A percentile compares a stretch with the other conserved stretches of the same genome.
These are phyloP conservation scores for Venturia asperata DNA, from an alignment of 2,329 filamentous ascomycete species.

Conservation along the genomic window DNA sequence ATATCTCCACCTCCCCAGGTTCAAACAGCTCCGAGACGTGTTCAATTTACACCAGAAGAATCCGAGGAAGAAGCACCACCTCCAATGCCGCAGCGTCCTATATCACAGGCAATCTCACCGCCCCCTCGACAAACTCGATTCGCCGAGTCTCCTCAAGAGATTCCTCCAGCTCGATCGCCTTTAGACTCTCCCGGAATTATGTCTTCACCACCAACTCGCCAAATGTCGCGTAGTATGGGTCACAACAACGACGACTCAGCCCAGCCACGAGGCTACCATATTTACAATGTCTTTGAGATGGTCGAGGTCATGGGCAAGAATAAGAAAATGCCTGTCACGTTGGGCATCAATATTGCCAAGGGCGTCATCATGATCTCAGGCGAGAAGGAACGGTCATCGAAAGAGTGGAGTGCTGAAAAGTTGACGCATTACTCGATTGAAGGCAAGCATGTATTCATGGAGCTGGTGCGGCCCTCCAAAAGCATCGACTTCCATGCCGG, in stretches of 20 bases:
- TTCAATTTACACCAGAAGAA: conserved; percentile 57
- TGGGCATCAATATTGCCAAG: conserved; percentile 86
- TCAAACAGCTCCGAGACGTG: conserved; percentile 43
- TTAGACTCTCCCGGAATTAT: conserved; percentile 34
- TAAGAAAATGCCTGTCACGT: conserved; percentile 96
- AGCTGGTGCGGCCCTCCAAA: conserved; percentile 84
- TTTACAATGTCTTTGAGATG: conserved; percentile 98
- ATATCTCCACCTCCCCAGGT: conserved; percentile 47
- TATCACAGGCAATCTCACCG: conserved; percentile 48
- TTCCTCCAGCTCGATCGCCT: not conserved
- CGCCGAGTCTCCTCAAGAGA: not conserved
- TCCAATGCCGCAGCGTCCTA: conserved; percentile 57
- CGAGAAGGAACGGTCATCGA: conserved; percentile 73
- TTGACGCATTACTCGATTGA: conserved; percentile 98
- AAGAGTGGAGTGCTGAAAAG: conserved; percentile 91
- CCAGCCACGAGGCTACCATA: conserved; percentile 70
- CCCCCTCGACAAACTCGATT: conserved; percentile 30
- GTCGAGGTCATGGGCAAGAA: conserved; percentile 93
- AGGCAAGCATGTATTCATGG: conserved; percentile 95
- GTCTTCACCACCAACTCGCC: conserved; percentile 50
- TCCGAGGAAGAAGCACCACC: conserved; percentile 57
- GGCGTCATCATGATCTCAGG: conserved; percentile 87
- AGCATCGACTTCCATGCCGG: conserved; percentile 96
- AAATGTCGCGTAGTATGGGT: conserved; percentile 33
- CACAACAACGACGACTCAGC: conserved; percentile 40